Evolutionary conservation across 1,284 basidiomycete species (phyloP), one percentile per base, ranked within the genome.

Genomic region (Athelia psychrophila): DNA sequence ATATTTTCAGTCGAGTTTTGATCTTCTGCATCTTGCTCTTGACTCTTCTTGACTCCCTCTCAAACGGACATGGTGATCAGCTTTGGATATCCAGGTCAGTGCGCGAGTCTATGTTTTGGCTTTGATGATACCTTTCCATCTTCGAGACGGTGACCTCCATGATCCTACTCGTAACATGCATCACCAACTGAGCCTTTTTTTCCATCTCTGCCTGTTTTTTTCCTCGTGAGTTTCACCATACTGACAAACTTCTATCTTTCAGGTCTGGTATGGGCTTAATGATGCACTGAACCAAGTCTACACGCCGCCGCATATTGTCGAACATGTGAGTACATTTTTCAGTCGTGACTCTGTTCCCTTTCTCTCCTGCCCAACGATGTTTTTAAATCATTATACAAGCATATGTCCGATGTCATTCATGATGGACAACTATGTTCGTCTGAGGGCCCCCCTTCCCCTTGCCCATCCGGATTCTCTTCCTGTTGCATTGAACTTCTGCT

Each of bases 131-230:
- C 59, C n/a, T 65, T 73, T 81, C 83, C 79, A 81, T 81, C 70
- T 71, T 64, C 80, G 83, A 85, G 83, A 74, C 65, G 82, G 84
- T 81, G 83, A 86, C 68, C 71, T 69, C 73, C 65, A 80, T 86
- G 84, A 85, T 76, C 83, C 83, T 67, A 70, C 84, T 86, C 84
- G 76, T 67, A 82, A 85, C 84, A 86, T 87, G 84, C 84, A 87
- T 86, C 84, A 87, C 84, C 84, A 86, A 81, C 84, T 82, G 84
- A 87, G 65, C 67, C 53, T 64, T 60, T 55, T 46, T 13, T 30
- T 6, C 13, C 13, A n/a, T 57, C 52, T 59, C 58, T 51, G 33
- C 50, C 25, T 27, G 10, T 44, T 55, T 54, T 56, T 57, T 47
- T 50, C 52, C 52, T 51, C 44, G 23, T 46, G 56, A 51, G 46